Conservation (phyloP, 768 basidiomycete species). For the Auriculariales sp. region DNA sequence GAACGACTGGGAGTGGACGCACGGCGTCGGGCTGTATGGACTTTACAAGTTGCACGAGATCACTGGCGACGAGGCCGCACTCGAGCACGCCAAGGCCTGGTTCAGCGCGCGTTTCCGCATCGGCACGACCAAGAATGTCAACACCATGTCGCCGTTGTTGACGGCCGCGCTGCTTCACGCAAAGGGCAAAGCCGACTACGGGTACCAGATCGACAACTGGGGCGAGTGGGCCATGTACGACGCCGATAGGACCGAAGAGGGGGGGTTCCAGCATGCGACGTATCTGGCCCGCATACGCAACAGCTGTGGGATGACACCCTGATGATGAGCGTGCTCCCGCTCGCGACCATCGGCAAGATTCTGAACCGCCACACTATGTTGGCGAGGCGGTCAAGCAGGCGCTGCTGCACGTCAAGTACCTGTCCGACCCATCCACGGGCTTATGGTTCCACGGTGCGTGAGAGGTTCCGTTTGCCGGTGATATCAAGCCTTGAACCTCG, state of each 20-base stretch:
- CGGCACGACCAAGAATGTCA: conserved; percentile 44
- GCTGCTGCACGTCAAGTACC: conserved; percentile 32
- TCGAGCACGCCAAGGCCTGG: conserved; percentile 31
- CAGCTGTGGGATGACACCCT: conserved; percentile 45
- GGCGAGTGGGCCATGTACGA: conserved; percentile 38
- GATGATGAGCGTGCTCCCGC: conserved; percentile 43
- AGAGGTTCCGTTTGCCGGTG: background rate
- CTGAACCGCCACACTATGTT: conserved; percentile 34
- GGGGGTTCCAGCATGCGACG: conserved; percentile 34
- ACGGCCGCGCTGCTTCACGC: conserved; percentile 31
- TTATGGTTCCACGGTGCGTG: conserved; percentile 33
- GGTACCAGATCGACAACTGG: conserved; percentile 30
- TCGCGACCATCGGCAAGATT: conserved; percentile 41
- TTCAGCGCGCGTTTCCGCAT: conserved; percentile 32
- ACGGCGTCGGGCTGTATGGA: conserved; percentile 29
- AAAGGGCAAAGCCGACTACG: conserved; percentile 19
- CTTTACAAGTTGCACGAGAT: conserved; percentile 26
- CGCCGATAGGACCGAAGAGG: conserved; percentile 31
- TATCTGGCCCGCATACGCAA: conserved; percentile 26
- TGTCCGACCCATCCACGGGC: conserved; percentile 28
- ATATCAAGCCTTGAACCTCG: background rate
- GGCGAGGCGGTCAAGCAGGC: conserved; percentile 41
- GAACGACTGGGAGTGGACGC: conserved; percentile 44
- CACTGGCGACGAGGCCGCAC: conserved; percentile 21
- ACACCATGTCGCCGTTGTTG: conserved; percentile 39